Evolutionary conservation across 2,329 filamentous ascomycete genomes (phyloP).

Genomic region (Nigrospora osmanthi): DNA sequence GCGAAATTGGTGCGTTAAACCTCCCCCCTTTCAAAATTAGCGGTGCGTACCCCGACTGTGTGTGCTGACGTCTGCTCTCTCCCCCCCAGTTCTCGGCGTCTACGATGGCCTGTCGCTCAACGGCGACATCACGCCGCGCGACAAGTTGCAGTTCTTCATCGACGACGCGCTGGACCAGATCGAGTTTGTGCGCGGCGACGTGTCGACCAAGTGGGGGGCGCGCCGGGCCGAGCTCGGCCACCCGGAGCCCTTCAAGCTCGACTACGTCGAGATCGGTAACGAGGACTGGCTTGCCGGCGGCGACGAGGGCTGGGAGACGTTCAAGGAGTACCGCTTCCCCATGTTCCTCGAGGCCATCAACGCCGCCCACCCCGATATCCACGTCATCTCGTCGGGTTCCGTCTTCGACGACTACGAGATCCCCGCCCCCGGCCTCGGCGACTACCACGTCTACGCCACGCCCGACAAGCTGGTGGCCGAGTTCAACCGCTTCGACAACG

Average conservation of each 20-base stretch:
- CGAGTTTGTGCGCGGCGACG: constrained; percentile 52
- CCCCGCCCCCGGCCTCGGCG: constrained; percentile 32
- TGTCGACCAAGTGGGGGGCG: constrained; percentile 46
- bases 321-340: constrained; percentile 48
- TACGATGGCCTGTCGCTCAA: constrained; percentile 50
- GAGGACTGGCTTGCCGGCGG: constrained; percentile 55
- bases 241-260: constrained; percentile 50
- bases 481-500: constrained; percentile 47
- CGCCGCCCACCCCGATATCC: constrained; percentile 47
- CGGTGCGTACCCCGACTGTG: no score
- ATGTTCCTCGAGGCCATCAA: constrained; percentile 53
- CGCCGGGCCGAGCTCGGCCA: constrained; percentile 52
- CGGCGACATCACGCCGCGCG: constrained; percentile 39
- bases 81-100: constrained; percentile 40
- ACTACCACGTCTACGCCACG: constrained; percentile 44
- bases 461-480: constrained; percentile 40
- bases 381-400: constrained; percentile 42
- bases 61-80: background rate
- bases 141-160: constrained; percentile 46
- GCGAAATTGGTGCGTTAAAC: constrained; percentile 33
- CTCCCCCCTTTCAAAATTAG: no score
- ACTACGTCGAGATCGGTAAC: constrained; percentile 60
- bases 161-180: constrained; percentile 55
- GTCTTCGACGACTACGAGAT: constrained; percentile 33
- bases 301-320: constrained; percentile 35